Percentiles rank a stretch among this genome's conserved stretches.
Conservation (phyloP, 1,284 basidiomycete species). For the Inonotus hispidus region DNA sequence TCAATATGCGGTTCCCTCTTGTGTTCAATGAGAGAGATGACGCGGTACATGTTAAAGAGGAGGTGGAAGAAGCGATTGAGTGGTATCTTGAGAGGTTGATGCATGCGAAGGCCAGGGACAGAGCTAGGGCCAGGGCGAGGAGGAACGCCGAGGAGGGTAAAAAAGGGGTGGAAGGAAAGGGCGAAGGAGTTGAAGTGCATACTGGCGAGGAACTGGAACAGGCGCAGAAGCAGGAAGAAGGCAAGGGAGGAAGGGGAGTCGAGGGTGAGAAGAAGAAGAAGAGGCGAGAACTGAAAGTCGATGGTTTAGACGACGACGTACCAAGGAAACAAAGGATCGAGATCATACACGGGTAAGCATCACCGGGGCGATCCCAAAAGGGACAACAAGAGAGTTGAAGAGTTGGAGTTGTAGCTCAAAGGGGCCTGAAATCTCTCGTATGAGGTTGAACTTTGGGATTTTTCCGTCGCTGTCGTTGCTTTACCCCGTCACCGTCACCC, state of each 20-base stretch:
- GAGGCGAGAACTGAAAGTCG: neutral
- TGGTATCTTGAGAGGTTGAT: slow-evolving; percentile 46
- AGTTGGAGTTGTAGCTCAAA: too few species aligned
- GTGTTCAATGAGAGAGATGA: slow-evolving; percentile 59
- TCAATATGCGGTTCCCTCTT: slow-evolving; percentile 72
- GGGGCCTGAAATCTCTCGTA: too few species aligned
- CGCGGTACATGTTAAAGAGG: slow-evolving; percentile 53
- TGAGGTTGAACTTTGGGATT: too few species aligned
- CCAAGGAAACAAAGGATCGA: neutral
- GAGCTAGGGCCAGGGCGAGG: neutral
- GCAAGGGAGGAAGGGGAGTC: neutral
- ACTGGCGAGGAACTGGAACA: neutral
- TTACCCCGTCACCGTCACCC: neutral
- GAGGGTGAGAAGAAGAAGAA: neutral
- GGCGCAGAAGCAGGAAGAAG: neutral
- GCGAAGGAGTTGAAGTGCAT: neutral
- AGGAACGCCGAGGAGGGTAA: neutral
- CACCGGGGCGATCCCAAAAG: neutral
- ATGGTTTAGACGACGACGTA: neutral
- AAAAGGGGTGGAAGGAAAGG: neutral
- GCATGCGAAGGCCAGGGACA: neutral
- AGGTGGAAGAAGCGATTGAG: slow-evolving; percentile 68
- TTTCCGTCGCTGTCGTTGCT: neutral
- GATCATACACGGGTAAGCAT: neutral
- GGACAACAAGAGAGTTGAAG: neutral